Percentiles rank a stretch among this genome's conserved stretches.
These are phyloP conservation scores for Monosporascus sp. DNA, from an alignment of 2,329 filamentous ascomycete genomes.

Conservation along the genomic window DNA sequence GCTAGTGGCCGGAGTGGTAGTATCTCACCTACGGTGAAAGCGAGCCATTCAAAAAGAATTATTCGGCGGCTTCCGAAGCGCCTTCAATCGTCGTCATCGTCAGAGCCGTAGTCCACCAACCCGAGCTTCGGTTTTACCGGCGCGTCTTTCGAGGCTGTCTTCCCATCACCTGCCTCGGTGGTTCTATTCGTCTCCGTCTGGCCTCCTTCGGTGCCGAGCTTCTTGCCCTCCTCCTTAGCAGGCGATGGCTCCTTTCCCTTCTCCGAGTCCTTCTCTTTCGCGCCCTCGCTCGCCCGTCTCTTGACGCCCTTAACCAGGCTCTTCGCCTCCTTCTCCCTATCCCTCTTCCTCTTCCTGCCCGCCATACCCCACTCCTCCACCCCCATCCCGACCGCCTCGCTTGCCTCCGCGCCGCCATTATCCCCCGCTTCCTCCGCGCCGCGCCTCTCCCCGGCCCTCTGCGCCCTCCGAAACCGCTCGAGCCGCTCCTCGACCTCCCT, in stretches of 20 bases:
- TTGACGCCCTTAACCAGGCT: constrained; percentile 23
- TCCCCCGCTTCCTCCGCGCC: constrained; percentile 2
- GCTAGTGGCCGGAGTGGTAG: too few species aligned
- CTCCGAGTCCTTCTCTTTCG: constrained; percentile 30
- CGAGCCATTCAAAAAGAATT: too few species aligned
- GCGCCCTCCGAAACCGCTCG: constrained; percentile 47
- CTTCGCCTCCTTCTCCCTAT: constrained; percentile 28
- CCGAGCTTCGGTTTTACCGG: constrained; percentile 28
- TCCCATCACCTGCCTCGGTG: not conserved
- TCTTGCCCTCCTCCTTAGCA: too few species aligned
- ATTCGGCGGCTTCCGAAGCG: not conserved
- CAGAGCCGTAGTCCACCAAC: constrained; percentile 53
- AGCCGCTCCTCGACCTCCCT: constrained; percentile 54
- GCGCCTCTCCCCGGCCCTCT: constrained; percentile 24
- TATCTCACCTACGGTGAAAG: too few species aligned
- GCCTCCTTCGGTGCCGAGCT: not conserved
- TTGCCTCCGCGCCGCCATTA: constrained; percentile 13
- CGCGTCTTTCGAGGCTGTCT: not conserved
- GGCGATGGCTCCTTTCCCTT: constrained; percentile 15
- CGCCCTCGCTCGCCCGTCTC: constrained; percentile 32
- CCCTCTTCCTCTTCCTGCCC: constrained; percentile 32
- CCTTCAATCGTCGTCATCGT: constrained; percentile 32
- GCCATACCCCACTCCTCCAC: constrained; percentile 29
- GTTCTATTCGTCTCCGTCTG: not conserved
- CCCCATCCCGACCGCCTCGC: constrained; percentile 14